Base-by-base conservation (phyloP, 116 monocot species). In the Zostera marina region DNA sequence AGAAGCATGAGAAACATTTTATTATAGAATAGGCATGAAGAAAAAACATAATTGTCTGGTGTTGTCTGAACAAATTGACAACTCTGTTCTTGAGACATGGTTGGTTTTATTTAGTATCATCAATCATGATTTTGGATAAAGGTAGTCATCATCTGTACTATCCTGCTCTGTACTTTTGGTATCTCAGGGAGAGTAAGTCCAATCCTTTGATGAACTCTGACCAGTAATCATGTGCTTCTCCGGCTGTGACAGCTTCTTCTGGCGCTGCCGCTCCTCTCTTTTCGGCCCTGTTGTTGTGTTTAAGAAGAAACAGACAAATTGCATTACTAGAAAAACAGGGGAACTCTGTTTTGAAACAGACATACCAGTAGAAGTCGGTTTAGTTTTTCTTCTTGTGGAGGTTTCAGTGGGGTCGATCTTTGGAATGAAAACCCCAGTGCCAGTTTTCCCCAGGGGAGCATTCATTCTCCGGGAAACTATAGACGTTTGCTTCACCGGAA, bases 101-200 rank as follows among this genome's bases (percentile, higher is more conserved):
- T 32, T 2, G 32, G 32, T 32, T 32, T 1, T 32, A 32, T 32
- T 1, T 32, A 32, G 0, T 1, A 32, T 32, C 5, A 32, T 32
- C 32, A 32, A 32, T 32, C 32, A 32, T 32, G 32, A 32, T 32
- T 32, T 32, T 32, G 32, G 1, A 1, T 32, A 32, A 3, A 32
- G 32, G 32, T 0, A 32, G 32, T 1, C 32, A 5, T 32, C 32
- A 32, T 32, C 32, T 1, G 26, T 26, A 32, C 32, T 32, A 1
- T 5, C 5, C 32, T 0, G 0, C 32, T 32, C 32, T 32, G 32
- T 3, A 3, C 32, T 32, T 32, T 3, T 32, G 4, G 2, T 5
- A 32, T 32, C 32, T 56, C 39, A 56, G 56, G 56, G 56, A 39
- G 56, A 56, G 56, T 56, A 56, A 38, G 56, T 56, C 56, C 56